Conservation (phyloP, 129 eudicot genomes). For the Cynara cardunculus region DNA sequence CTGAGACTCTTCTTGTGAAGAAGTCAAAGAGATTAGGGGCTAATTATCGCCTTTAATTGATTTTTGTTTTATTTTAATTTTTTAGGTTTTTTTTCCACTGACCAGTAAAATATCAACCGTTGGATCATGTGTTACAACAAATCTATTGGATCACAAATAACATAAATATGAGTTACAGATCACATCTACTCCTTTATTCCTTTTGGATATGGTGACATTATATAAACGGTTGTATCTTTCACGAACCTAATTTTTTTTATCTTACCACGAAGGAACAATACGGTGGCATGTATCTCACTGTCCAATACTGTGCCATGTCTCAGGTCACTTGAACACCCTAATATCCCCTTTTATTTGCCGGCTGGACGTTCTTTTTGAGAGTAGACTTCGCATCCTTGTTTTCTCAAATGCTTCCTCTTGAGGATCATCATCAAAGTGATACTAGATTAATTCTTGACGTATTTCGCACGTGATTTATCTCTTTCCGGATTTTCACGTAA, state of each 20-base stretch:
- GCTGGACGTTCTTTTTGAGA: too few species aligned
- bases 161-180: background rate
- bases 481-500: background rate
- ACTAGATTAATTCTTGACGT: background rate
- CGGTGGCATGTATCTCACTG: background rate
- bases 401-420: background rate
- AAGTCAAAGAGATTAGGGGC: background rate
- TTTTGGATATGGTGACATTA: too few species aligned
- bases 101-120: background rate
- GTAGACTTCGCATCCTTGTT: too few species aligned
- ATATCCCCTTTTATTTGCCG: background rate
- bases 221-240: too few species aligned
- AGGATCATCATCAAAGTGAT: background rate
- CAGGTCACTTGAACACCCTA: background rate
- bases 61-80: background rate
- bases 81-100: background rate
- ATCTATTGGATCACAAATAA: background rate
- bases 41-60: background rate
- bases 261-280: too few species aligned
- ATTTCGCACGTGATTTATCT: too few species aligned
- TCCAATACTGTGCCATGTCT: background rate
- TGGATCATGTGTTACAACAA: background rate
- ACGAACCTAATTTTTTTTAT: too few species aligned
- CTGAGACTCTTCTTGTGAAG: conserved; percentile 32
- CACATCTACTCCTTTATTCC: too few species aligned